A percentile compares a stretch with the other conserved stretches of the same genome.
Conservation (phyloP, 2,329 filamentous ascomycete species). For the Eutypella sp. region DNA sequence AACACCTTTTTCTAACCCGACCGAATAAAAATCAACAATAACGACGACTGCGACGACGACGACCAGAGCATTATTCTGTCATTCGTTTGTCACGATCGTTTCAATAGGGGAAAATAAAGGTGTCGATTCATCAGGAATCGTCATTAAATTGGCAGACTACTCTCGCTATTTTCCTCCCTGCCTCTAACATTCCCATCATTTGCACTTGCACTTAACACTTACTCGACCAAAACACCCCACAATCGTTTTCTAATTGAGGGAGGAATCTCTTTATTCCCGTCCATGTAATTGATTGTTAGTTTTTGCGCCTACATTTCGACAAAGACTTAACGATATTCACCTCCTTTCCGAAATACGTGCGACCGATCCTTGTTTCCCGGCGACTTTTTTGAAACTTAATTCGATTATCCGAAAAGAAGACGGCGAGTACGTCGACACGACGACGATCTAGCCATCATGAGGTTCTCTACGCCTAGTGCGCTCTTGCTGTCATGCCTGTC, state of each 20-base stretch:
- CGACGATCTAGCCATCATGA: slow-evolving; percentile 39
- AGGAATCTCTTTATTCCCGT: background rate
- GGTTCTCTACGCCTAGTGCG: slow-evolving; percentile 40
- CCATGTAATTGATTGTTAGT: background rate
- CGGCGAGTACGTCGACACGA: slow-evolving; percentile 3
- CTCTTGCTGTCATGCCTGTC: slow-evolving; percentile 41
- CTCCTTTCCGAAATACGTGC: background rate
- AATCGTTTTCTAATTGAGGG: background rate
- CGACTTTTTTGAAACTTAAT: background rate
- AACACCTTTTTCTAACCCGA: background rate
- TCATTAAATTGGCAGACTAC: background rate
- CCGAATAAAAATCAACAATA: background rate
- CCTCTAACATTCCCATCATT: too few relatives aligned
- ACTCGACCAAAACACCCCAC: too few relatives aligned
- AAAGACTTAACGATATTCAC: background rate
- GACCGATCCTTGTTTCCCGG: background rate
- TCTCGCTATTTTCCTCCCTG: slow-evolving; percentile 1
- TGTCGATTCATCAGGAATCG: background rate
- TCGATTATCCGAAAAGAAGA: background rate
- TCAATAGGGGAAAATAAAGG: background rate
- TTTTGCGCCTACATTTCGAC: background rate
- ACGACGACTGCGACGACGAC: too few relatives aligned
- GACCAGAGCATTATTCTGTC: too few relatives aligned
- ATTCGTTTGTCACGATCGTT: background rate
- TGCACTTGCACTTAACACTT: too few relatives aligned